Percentiles rank a stretch among this genome's conserved stretches.
Conservation (phyloP, 2,329 filamentous ascomycete genomes). For the Colletotrichum tamarilloi region DNA sequence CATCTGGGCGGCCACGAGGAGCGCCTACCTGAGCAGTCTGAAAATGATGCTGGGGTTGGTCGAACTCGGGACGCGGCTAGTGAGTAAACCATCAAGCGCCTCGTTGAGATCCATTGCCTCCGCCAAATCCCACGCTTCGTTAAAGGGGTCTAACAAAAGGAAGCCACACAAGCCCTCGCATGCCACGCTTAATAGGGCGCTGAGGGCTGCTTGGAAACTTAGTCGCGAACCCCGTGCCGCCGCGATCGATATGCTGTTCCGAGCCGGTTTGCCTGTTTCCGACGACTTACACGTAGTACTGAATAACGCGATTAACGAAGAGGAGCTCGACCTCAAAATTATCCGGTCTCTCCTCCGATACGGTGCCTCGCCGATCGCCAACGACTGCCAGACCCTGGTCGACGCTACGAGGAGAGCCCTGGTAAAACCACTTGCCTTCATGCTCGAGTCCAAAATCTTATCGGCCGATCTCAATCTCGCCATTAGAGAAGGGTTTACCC, state of each 20-base stretch:
- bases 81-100: conserved; percentile 38
- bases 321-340: conserved; percentile 45
- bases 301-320: conserved; percentile 63
- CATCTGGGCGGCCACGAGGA: conserved; percentile 64
- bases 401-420: conserved; percentile 57
- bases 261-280: conserved; percentile 58
- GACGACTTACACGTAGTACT: conserved; percentile 64
- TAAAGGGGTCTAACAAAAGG: conserved; percentile 19
- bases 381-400: conserved; percentile 63
- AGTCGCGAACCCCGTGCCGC: conserved; percentile 59
- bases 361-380: conserved; percentile 63
- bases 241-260: conserved; percentile 62
- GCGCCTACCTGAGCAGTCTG: conserved; percentile 61
- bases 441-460: conserved; percentile 55
- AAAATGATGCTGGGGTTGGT: conserved; percentile 62
- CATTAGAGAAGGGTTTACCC: conserved; percentile 58
- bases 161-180: conserved; percentile 58
- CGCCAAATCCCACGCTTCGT: neutral
- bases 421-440: conserved; percentile 51
- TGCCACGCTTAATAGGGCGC: conserved; percentile 58
- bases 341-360: conserved; percentile 42
- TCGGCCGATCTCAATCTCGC: conserved; percentile 55
- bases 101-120: neutral
- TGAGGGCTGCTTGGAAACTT: conserved; percentile 66
- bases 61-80: conserved; percentile 53